Percentiles rank a stretch among this genome's conserved stretches.
phyloP scores from a whole-genome alignment of 495 filamentous ascomycete genomes.

The Xylaria longipes region DNA sequence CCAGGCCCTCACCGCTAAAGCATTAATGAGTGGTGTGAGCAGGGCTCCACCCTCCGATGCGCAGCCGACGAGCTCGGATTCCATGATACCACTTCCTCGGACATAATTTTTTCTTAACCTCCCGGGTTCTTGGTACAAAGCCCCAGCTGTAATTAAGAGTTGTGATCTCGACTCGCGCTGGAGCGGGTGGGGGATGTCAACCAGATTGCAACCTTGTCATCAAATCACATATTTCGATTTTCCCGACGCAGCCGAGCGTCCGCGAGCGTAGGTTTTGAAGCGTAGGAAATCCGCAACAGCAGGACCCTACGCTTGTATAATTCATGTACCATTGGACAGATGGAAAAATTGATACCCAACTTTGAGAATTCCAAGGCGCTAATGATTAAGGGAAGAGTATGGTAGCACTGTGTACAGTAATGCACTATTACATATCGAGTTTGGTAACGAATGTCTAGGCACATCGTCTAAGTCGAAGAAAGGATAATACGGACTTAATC shows the following conservation, averaged over 20 bases:
- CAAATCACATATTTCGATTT: not conserved
- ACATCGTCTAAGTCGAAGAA: not conserved
- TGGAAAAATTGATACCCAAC: conserved; percentile 17
- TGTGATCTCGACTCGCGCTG: not conserved
- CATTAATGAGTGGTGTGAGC: not conserved
- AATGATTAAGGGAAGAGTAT: not conserved
- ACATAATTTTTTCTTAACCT: not conserved
- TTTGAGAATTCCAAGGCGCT: conserved; percentile 9
- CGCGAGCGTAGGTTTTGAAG: not conserved
- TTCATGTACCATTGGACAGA: conserved; percentile 8
- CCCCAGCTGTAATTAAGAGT: not conserved
- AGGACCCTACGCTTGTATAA: not conserved
- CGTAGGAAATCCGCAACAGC: not conserved
- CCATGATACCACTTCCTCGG: not conserved
- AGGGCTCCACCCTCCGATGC: not conserved
- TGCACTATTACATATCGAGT: conserved; percentile 14
- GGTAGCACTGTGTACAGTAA: not conserved
- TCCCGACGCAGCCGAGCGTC: not conserved
- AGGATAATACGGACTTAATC: not conserved
- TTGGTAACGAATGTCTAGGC: not conserved
- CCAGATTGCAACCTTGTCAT: not conserved
- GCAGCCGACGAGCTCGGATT: not conserved
- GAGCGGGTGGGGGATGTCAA: not conserved
- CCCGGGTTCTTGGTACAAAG: no score
- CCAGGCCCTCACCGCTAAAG: not conserved